Evolutionary conservation across 1,284 basidiomycete species (phyloP), one percentile per base, ranked within the genome.

Genomic region (Melampsora americana): DNA sequence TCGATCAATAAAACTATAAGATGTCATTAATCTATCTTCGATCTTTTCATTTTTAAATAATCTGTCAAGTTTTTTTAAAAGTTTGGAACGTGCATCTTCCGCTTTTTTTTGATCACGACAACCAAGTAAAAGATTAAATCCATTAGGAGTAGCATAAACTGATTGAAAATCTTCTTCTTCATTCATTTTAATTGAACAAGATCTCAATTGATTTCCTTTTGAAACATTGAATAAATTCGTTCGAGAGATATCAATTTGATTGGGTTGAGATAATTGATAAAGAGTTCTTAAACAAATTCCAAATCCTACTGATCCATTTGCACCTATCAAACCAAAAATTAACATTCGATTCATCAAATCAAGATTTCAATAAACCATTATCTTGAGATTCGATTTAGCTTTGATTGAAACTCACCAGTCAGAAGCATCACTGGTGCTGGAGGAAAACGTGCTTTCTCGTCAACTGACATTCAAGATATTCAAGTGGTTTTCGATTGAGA

Each of bases 101-200:
- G 81, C 82, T 53, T 82, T 81, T 77, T 79, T 79, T 42, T 80
- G 79, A 61, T 82, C 82, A 1, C 82, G 80, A 70, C 82, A 83
- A n/a, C 81, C 82, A 2, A 83, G 79, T 35, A 83, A 66, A 61
- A 83, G 68, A 14, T 80, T 81, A 74, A 81, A 79, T 44, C 82
- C 82, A 62, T 83, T 77, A 20, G 80, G 78, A 1, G 82, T 82
- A 26, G 80, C 77, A 66, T 81, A 83, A 3, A 82, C 80, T 23
- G 81, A 80, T 48, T 75, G 72, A 23, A 67, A 42, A 14, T 75
- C 72, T 18, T 68, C 64, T 18, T 56, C 53, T 28, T 56, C 53
- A n/a, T 12, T 3, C 9, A 0, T 3, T n/a, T 23, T 12, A 23
- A 28, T 7, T 23, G 28, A n/a, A 2, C 9, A 56, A 23, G 53